Evolutionary conservation across 1,284 basidiomycete genomes (phyloP).

Genomic region (Tilletia caries): DNA sequence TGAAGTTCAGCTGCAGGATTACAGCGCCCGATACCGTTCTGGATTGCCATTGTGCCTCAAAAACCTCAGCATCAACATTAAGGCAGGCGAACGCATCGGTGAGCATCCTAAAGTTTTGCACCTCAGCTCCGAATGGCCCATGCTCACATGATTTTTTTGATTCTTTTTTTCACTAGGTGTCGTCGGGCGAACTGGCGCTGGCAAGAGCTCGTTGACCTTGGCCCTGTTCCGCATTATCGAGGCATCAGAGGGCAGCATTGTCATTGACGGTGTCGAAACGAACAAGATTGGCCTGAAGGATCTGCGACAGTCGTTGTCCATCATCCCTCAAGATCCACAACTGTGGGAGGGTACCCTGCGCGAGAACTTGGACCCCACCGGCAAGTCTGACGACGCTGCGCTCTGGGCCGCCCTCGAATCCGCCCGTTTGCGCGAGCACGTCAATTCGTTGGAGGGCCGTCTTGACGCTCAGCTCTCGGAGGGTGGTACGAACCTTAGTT

Average conservation of each 20-base stretch:
- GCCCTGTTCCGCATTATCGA: slow-evolving; percentile 60
- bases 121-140: too few species aligned
- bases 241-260: slow-evolving; percentile 71
- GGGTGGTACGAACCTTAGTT: slow-evolving; percentile 72
- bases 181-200: slow-evolving; percentile 80
- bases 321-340: slow-evolving; percentile 74
- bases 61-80: slow-evolving; percentile 65
- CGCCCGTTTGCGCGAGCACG: slow-evolving; percentile 67
- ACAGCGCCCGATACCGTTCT: slow-evolving; percentile 76
- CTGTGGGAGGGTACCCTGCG: slow-evolving; percentile 81
- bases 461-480: slow-evolving; percentile 75
- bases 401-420: slow-evolving; percentile 80
- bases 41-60: slow-evolving; percentile 75
- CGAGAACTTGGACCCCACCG: slow-evolving; percentile 76
- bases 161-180: slow-evolving; percentile 30
- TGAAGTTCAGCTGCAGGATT: slow-evolving; percentile 72
- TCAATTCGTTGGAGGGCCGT: slow-evolving; percentile 68
- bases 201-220: slow-evolving; percentile 74
- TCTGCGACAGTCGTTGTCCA: slow-evolving; percentile 64
- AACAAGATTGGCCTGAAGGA: slow-evolving; percentile 77
- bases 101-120: slow-evolving; percentile 16
- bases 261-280: slow-evolving; percentile 80
- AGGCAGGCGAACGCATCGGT: slow-evolving; percentile 76
- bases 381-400: slow-evolving; percentile 66
- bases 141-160: neutral